Base-by-base conservation (phyloP, 495 filamentous ascomycete species). In the Hypoxylon rickii region DNA sequence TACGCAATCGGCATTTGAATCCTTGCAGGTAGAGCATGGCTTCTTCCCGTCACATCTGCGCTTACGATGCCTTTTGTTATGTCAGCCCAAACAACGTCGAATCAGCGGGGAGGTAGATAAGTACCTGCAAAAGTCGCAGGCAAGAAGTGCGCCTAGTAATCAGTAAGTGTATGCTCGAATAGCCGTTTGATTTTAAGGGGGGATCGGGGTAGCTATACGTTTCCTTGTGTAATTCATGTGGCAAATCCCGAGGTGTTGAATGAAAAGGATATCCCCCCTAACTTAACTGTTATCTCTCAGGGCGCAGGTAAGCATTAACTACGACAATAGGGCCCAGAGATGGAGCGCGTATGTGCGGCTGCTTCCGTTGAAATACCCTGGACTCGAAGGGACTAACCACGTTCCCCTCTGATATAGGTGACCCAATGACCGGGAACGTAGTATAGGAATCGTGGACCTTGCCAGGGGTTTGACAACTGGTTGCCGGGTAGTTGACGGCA, bases 151-250 rank as follows among this genome's bases (percentile, higher is more conserved):
- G 38, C 67, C 67, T 70, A 18, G 24, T 24, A 15, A 32, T 48
- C 42, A 44, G 57, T 51, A 59, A 60, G 55, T 58, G 62, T 12
- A 36, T 49, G 41, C 17, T 13, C 39, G 38, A 38, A n/a, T 12
- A 44, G 11, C 12, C 31, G 36, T 18, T 49, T 24, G 53, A 10
- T 29, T 29, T 29, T 4, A 29, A 29, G 64, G 45, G 36, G 22
- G 15, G 18, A 36, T 18, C 20, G 24, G 20, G 37, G 41, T 44
- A 46, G 44, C 6, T 59, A 32, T 68, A 70, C 67, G 67, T 55
- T 70, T 70, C 53, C 67, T 66, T 53, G 67, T 70, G 22, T 66
- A 70, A 57, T 70, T 68, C 67, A 70, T 70, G 41, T 63, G 49
- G 59, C 53, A 58, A 29, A 63, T 38, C 49, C 53, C 53, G 39